Conservation (phyloP, 345 rosid species). For the Citrus hindsii region DNA sequence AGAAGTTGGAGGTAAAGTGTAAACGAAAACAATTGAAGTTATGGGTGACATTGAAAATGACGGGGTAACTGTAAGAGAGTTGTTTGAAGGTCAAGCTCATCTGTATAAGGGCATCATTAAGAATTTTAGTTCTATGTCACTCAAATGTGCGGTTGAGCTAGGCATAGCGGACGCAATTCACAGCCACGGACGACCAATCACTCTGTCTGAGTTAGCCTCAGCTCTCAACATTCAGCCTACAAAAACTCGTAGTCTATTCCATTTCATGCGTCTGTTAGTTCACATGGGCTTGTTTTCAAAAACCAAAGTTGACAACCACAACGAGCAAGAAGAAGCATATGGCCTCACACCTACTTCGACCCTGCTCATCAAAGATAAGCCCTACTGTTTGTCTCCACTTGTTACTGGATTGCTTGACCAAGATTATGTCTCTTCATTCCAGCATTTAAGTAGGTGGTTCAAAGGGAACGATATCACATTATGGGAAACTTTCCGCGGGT, state of each 20-base stretch:
- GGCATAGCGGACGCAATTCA: slow-evolving; percentile 44
- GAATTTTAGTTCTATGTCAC: slow-evolving; percentile 43
- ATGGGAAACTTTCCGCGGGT: slow-evolving; percentile 13
- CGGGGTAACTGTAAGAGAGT: slow-evolving; percentile 9
- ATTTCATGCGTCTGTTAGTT: slow-evolving; percentile 45
- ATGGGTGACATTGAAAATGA: slow-evolving; percentile 1
- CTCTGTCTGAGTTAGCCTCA: slow-evolving; percentile 33
- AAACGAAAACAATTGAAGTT: too few species aligned
- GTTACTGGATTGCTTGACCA: slow-evolving; percentile 28
- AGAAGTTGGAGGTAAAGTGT: too few species aligned
- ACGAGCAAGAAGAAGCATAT: slow-evolving; percentile 20
- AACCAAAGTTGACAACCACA: neutral
- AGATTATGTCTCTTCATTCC: slow-evolving; percentile 25
- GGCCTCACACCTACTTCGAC: slow-evolving; percentile 31
- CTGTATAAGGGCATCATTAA: slow-evolving; percentile 28
- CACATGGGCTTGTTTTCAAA: slow-evolving; percentile 35
- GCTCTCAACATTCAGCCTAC: slow-evolving; percentile 31
- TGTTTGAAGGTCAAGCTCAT: slow-evolving; percentile 40
- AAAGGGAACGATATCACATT: neutral
- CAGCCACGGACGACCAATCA: slow-evolving; percentile 33
- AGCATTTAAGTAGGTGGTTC: slow-evolving; percentile 31
- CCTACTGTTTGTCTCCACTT: slow-evolving; percentile 31
- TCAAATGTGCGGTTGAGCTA: slow-evolving; percentile 42
- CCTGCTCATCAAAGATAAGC: slow-evolving; percentile 32
- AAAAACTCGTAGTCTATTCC: slow-evolving; percentile 17